phyloP scores from a whole-genome alignment of 345 rosid genomes.

The Crucihimalaya himalaica region DNA sequence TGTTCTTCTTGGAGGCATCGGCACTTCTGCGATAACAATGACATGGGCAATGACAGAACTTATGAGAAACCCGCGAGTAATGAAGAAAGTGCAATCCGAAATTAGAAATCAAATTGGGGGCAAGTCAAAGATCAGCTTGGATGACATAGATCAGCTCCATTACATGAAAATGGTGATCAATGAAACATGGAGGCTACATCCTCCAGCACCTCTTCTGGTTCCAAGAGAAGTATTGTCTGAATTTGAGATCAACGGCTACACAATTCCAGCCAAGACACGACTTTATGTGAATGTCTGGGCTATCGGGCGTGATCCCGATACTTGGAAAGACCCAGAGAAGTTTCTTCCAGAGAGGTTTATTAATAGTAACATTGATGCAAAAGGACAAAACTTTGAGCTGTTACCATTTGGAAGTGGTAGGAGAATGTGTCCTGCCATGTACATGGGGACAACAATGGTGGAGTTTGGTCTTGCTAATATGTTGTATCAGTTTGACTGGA shows the following conservation, averaged over 20 bases:
- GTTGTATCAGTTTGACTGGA: conserved; percentile 48
- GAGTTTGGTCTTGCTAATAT: conserved; percentile 50
- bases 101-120: conserved; percentile 39
- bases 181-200: conserved; percentile 58
- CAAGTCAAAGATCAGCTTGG: conserved; percentile 38
- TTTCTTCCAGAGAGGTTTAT: conserved; percentile 50
- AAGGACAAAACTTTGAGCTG: conserved; percentile 48
- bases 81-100: conserved; percentile 51
- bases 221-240: conserved; percentile 52
- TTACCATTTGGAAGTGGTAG: conserved; percentile 53
- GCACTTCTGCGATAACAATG: conserved; percentile 34
- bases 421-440: conserved; percentile 48
- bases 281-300: conserved; percentile 54
- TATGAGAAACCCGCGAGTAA: conserved; percentile 40
- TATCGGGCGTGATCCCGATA: conserved; percentile 49
- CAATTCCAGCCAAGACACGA: conserved; percentile 38
- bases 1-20: conserved; percentile 32
- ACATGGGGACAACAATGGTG: conserved; percentile 36
- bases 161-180: conserved; percentile 52
- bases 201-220: conserved; percentile 47
- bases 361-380: conserved; percentile 39
- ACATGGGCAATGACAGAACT: conserved; percentile 58
- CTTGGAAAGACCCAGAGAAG: conserved; percentile 46
- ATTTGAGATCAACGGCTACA: conserved; percentile 43
- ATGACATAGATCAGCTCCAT: conserved; percentile 35